phyloP scores from a whole-genome alignment of 768 basidiomycete genomes.

The Lactarius pseudohatsudake region DNA sequence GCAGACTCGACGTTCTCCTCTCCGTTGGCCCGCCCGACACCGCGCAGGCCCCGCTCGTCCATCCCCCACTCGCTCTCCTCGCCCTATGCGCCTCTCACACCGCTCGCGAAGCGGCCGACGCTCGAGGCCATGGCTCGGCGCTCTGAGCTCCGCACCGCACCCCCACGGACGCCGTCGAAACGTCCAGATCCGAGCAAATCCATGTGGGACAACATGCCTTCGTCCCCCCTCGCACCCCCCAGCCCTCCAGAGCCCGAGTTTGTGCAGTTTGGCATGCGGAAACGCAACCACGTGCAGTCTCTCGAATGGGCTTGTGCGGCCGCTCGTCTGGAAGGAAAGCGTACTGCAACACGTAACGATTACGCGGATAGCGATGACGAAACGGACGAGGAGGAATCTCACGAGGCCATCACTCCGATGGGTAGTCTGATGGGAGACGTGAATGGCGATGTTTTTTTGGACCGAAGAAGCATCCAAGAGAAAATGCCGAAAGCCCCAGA shows the following conservation, averaged over 20 bases:
- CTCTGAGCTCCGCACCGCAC: conserved; percentile 33
- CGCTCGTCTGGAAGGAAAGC: conserved; percentile 44
- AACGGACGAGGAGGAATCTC: conserved; percentile 59
- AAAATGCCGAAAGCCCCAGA: conserved; percentile 7
- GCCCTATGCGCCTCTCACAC: conserved; percentile 24
- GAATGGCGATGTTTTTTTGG: conserved; percentile 12
- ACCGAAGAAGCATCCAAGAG: not conserved
- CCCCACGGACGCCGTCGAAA: conserved; percentile 31
- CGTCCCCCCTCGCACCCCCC: conserved; percentile 25
- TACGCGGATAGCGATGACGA: conserved; percentile 41
- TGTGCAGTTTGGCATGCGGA: conserved; percentile 33
- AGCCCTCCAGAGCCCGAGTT: conserved; percentile 33
- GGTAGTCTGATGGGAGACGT: conserved; percentile 28
- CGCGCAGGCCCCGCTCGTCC: conserved; percentile 12
- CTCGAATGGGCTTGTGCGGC: conserved; percentile 43
- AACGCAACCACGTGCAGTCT: conserved; percentile 29
- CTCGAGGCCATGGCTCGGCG: conserved; percentile 39
- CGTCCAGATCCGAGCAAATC: conserved; percentile 28
- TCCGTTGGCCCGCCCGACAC: conserved; percentile 6
- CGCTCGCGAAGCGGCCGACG: conserved; percentile 31
- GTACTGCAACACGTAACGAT: conserved; percentile 30
- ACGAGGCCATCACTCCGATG: conserved; percentile 65
- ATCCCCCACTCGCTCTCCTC: conserved; percentile 17
- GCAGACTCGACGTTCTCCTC: conserved; percentile 5
- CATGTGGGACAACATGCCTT: conserved; percentile 29